phyloP scores from a whole-genome alignment of 352 stramenopile species.

The Aphanomyces stellatus region DNA sequence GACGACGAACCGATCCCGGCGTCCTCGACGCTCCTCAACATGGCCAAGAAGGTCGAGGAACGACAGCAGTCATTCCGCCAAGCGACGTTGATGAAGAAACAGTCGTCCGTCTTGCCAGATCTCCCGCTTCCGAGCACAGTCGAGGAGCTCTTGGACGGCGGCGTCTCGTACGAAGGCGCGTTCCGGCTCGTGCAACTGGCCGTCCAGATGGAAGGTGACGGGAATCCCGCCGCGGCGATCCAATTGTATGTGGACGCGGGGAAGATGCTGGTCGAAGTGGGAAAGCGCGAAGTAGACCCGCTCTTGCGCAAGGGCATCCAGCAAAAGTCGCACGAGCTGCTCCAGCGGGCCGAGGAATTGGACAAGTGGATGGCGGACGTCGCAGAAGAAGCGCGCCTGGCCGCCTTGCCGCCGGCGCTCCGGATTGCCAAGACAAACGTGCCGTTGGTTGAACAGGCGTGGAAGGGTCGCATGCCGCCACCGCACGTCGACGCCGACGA shows the following conservation, averaged over 20 bases:
- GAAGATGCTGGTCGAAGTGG: conserved; percentile 29
- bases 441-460: conserved; percentile 34
- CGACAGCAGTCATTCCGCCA: conserved; percentile 9
- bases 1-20: conserved; percentile 8
- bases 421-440: conserved; percentile 35
- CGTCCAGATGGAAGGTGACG: conserved; percentile 31
- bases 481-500: conserved; percentile 26
- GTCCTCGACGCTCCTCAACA: conserved; percentile 8
- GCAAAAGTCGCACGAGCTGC: conserved; percentile 37
- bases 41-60: conserved; percentile 12
- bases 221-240: conserved; percentile 30
- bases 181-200: conserved; percentile 42
- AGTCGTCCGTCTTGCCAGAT: background rate
- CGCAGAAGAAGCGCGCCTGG: conserved; percentile 31
- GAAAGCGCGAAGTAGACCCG: conserved; percentile 28
- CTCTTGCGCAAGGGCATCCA: conserved; percentile 34
- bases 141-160: conserved; percentile 15
- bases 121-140: conserved; percentile 10
- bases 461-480: conserved; percentile 26
- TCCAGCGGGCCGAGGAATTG: conserved; percentile 39
- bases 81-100: background rate
- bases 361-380: conserved; percentile 37
- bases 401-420: conserved; percentile 25
- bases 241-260: conserved; percentile 36
- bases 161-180: conserved; percentile 35